These are phyloP conservation scores for Polyplosphaeria fusca DNA, from an alignment of 495 filamentous ascomycete species.

Conservation along the genomic window DNA sequence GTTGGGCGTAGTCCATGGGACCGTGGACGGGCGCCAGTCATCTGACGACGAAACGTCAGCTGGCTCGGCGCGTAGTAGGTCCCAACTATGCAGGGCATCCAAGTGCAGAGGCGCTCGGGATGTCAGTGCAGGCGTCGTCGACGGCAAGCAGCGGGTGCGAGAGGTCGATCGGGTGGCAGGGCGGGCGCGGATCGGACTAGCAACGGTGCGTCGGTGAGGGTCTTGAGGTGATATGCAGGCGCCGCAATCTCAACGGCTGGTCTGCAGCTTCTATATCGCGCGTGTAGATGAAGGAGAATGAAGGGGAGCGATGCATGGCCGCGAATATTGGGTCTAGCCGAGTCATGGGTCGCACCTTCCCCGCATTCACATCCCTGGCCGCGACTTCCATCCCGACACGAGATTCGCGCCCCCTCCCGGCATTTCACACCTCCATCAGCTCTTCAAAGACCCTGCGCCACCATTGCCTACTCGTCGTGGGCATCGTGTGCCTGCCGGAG, in stretches of 20 bases:
- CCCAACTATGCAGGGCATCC: not conserved
- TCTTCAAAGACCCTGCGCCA: slow-evolving; percentile 16
- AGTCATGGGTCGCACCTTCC: slow-evolving; percentile 28
- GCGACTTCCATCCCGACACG: not conserved
- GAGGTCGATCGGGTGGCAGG: too few species aligned
- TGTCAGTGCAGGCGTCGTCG: not conserved
- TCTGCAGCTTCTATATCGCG: slow-evolving; percentile 16
- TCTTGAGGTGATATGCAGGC: slow-evolving; percentile 8
- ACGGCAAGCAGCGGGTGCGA: too few species aligned
- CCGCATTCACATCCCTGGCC: slow-evolving; percentile 25
- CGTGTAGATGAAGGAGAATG: slow-evolving; percentile 25
- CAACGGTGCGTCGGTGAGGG: too few species aligned
- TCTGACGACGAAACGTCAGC: slow-evolving; percentile 15
- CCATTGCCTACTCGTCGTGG: slow-evolving; percentile 1
- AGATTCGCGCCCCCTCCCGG: slow-evolving; percentile 22
- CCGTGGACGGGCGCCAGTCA: slow-evolving; percentile 3
- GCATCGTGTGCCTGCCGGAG: slow-evolving; percentile 7
- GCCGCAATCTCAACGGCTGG: slow-evolving; percentile 20
- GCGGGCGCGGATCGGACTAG: too few species aligned
- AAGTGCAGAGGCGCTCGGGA: not conserved
- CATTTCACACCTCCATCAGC: slow-evolving; percentile 15
- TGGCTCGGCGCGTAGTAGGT: not conserved
- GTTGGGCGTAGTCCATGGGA: too few species aligned
- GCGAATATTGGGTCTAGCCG: slow-evolving; percentile 22
- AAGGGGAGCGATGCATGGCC: slow-evolving; percentile 17